A percentile compares a stretch with the other conserved stretches of the same genome.
Conservation (phyloP, 2,329 filamentous ascomycete genomes). For the Exophiala calicioides region DNA sequence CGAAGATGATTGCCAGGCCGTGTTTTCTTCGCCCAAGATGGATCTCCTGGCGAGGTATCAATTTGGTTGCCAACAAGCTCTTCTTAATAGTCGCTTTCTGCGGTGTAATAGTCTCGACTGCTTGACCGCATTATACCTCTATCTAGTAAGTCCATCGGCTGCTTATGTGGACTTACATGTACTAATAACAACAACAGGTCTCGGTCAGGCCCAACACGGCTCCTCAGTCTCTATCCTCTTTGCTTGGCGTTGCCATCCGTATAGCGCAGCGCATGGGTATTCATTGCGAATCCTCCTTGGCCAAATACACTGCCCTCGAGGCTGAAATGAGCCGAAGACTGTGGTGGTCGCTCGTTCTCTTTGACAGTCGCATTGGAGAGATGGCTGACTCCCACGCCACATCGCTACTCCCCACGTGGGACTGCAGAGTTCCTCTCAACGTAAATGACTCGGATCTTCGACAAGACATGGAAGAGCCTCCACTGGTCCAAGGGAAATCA, state of each 20-base stretch:
- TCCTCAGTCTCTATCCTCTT: conserved; percentile 60
- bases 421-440: conserved; percentile 46
- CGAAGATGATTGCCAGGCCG: conserved; percentile 53
- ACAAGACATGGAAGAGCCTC: conserved; percentile 40
- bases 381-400: conserved; percentile 55
- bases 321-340: conserved; percentile 69
- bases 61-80: conserved; percentile 49
- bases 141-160: conserved; percentile 46
- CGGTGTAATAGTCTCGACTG: conserved; percentile 44
- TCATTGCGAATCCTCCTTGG: conserved; percentile 61
- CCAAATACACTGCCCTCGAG: conserved; percentile 54
- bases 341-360: conserved; percentile 71
- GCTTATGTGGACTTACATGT: conserved; percentile 36
- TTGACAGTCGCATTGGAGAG: conserved; percentile 69
- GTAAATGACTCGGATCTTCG: conserved; percentile 46
- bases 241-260: conserved; percentile 66
- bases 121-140: conserved; percentile 56
- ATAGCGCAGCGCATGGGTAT: conserved; percentile 69
- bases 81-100: conserved; percentile 47
- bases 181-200: too few relatives aligned
- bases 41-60: conserved; percentile 46
- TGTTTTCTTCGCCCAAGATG: conserved; percentile 41
- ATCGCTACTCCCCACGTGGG: conserved; percentile 46
- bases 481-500: conserved; percentile 34
- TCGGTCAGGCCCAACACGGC: conserved; percentile 61